Conservation (phyloP, 345 rosid species). For the Fremontodendron californicum region DNA sequence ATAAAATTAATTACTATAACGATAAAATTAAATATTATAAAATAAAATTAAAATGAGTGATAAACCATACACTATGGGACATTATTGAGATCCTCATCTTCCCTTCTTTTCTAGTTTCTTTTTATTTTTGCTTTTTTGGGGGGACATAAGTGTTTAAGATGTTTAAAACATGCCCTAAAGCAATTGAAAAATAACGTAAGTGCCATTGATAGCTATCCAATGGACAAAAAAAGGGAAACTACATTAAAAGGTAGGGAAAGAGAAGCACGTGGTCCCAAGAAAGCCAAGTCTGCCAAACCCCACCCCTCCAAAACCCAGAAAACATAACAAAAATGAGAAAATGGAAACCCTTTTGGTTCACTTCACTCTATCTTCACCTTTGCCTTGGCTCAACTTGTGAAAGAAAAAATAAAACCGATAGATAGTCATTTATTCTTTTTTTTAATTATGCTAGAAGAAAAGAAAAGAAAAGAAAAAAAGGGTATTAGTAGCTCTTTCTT, state of each 20-base stretch:
- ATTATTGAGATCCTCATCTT: no score
- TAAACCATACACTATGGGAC: no score
- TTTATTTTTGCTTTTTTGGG: no score
- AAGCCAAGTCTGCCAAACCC: neutral
- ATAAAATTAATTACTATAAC: no score
- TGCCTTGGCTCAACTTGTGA: slow-evolving; percentile 25
- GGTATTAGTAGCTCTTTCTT: neutral
- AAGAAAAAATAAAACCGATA: neutral
- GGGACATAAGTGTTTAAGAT: no score
- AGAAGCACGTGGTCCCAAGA: slow-evolving; percentile 16
- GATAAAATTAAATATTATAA: no score
- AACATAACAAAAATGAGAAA: neutral
- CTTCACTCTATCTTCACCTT: slow-evolving; percentile 6
- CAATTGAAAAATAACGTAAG: neutral
- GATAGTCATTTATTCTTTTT: neutral
- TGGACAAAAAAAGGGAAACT: slow-evolving; percentile 17
- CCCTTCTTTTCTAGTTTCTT: no score
- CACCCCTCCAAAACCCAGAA: neutral
- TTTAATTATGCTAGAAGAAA: neutral
- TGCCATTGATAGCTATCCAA: slow-evolving; percentile 10
- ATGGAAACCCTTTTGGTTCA: slow-evolving; percentile 1
- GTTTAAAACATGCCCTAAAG: neutral
- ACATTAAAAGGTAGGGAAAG: slow-evolving; percentile 34
- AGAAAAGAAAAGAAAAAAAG: neutral
- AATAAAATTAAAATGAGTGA: no score